Evolutionary conservation across 495 filamentous ascomycete species (phyloP).

Genomic region (Penicillium mononematosum): DNA sequence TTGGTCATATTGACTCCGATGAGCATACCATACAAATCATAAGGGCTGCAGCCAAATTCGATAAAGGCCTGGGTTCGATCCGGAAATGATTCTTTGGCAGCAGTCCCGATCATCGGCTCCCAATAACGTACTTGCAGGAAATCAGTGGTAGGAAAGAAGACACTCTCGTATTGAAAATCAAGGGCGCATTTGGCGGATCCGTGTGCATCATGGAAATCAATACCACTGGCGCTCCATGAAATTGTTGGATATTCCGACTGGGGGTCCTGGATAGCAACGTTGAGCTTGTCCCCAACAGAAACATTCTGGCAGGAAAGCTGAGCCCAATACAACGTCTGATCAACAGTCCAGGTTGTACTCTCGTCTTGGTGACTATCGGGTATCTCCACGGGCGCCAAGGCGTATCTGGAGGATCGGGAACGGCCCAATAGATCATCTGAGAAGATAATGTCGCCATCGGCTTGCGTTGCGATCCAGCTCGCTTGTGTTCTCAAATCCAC

Average conservation of each 20-base stretch:
- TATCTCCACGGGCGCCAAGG: constrained; percentile 41
- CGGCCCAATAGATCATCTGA: constrained; percentile 22
- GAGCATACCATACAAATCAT: constrained; percentile 42
- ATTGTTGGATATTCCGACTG: constrained; percentile 18
- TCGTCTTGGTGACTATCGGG: constrained; percentile 22
- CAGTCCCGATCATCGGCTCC: constrained; percentile 32
- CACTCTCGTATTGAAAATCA: constrained; percentile 36
- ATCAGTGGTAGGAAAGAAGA: constrained; percentile 34
- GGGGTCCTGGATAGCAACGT: constrained; percentile 26
- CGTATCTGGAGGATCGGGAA: constrained; percentile 34
- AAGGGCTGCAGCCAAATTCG: constrained; percentile 32
- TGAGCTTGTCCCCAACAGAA: constrained; percentile 21
- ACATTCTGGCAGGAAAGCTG: constrained; percentile 30
- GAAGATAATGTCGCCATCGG: constrained; percentile 27
- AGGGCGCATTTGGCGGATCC: constrained; percentile 27
- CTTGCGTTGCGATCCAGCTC: constrained; percentile 38
- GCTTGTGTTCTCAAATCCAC: constrained; percentile 34
- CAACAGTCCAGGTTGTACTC: constrained; percentile 36
- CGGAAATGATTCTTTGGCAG: constrained; percentile 14
- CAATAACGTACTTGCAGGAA: constrained; percentile 44
- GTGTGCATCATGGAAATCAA: constrained; percentile 22
- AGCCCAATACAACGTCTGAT: constrained; percentile 43
- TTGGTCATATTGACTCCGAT: constrained; percentile 36
- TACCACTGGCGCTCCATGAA: constrained; percentile 35
- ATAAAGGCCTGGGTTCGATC: constrained; percentile 30